Evolutionary conservation across 805 yeast species (phyloP).

Genomic region (Ogataea thermomethanolica): DNA sequence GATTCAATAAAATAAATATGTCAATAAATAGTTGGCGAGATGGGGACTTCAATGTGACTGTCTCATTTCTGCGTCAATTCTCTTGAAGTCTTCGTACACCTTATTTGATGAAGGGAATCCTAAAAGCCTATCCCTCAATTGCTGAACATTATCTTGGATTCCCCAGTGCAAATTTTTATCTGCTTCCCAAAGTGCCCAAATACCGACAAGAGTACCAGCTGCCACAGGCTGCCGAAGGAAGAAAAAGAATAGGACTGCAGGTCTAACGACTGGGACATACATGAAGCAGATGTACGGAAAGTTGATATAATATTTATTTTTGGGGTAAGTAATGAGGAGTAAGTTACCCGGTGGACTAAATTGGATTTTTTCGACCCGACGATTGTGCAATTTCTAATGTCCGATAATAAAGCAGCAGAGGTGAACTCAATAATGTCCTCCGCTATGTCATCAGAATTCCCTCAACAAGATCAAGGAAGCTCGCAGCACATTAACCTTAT

Average conservation of each 20-base stretch:
- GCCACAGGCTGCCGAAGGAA: constrained; percentile 37
- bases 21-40: constrained; percentile 3
- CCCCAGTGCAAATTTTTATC: constrained; percentile 34
- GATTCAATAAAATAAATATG: constrained; percentile 7
- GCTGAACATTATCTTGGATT: constrained; percentile 27
- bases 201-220: constrained; percentile 30
- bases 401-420: constrained; percentile 11
- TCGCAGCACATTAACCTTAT: constrained; percentile 13
- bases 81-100: constrained; percentile 31
- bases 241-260: constrained; percentile 35
- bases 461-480: constrained; percentile 14
- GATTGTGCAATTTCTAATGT: constrained; percentile 6
- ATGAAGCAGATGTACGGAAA: constrained; percentile 3
- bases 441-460: constrained; percentile 17
- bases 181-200: constrained; percentile 36
- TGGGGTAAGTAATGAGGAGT: neutral
- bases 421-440: constrained; percentile 14
- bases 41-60: constrained; percentile 3
- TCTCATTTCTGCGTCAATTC: constrained; percentile 29
- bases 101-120: constrained; percentile 34
- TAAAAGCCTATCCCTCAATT: constrained; percentile 27
- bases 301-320: too few species aligned
- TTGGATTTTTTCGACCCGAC: constrained; percentile 8
- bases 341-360: constrained; percentile 6
- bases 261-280: constrained; percentile 34